A percentile compares a stretch with the other conserved stretches of the same genome.
Conservation (phyloP, 768 basidiomycete species). For the Xerocomellus intermedius region DNA sequence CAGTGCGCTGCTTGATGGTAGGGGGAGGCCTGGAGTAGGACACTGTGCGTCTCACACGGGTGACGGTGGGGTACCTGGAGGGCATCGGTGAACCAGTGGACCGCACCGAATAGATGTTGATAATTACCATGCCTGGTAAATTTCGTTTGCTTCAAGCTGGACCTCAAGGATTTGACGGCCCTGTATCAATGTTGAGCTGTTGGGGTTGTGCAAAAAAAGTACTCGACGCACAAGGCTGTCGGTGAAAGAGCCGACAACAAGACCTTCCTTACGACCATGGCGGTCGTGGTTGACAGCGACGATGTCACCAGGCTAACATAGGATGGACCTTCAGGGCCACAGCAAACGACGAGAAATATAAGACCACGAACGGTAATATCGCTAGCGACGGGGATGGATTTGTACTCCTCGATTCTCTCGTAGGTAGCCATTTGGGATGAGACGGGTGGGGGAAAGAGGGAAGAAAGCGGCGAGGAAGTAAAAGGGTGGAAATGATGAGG, state of each 20-base stretch:
- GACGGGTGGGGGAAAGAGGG: slow-evolving; percentile 17
- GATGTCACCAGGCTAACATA: slow-evolving; percentile 68
- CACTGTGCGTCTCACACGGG: slow-evolving; percentile 73
- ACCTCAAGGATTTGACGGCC: slow-evolving; percentile 83
- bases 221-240: slow-evolving; percentile 60
- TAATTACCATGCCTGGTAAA: slow-evolving; percentile 66
- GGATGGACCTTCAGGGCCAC: slow-evolving; percentile 2
- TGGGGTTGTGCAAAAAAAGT: not conserved
- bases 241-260: slow-evolving; percentile 72
- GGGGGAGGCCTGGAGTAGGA: slow-evolving; percentile 52
- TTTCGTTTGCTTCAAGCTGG: slow-evolving; percentile 65
- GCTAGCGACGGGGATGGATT: slow-evolving; percentile 24
- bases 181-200: slow-evolving; percentile 36
- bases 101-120: not conserved
- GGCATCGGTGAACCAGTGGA: slow-evolving; percentile 3
- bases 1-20: slow-evolving; percentile 48
- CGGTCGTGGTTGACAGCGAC: slow-evolving; percentile 69
- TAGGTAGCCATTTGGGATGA: slow-evolving; percentile 39
- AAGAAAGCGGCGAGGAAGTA: slow-evolving; percentile 25
- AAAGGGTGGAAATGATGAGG: slow-evolving; percentile 26
- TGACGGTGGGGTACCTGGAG: slow-evolving; percentile 71
- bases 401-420: slow-evolving; percentile 34
- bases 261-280: slow-evolving; percentile 69
- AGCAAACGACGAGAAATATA: not conserved
- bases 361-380: slow-evolving; percentile 36